Evolutionary conservation across 1,284 basidiomycete genomes (phyloP).

Genomic region (Grifola frondosa): DNA sequence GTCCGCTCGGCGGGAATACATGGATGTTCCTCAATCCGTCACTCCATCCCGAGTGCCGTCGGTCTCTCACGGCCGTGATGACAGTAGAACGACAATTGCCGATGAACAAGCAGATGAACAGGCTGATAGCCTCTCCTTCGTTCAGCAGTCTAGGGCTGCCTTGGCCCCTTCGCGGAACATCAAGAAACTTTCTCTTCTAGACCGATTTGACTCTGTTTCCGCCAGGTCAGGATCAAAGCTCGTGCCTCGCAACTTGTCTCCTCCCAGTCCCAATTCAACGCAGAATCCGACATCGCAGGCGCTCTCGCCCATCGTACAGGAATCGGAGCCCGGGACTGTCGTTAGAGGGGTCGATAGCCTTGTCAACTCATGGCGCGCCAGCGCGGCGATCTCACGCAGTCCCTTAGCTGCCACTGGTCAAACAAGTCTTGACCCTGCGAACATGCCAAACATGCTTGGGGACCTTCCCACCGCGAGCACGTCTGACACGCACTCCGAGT

Average conservation of each 20-base stretch:
- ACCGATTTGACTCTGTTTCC: constrained; percentile 52
- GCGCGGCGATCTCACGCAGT: constrained; percentile 46
- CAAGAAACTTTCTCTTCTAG: constrained; percentile 65
- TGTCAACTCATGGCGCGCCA: constrained; percentile 65
- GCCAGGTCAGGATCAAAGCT: constrained; percentile 33
- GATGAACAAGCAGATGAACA: constrained; percentile 47
- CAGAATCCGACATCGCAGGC: constrained; percentile 24
- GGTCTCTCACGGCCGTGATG: constrained; percentile 49
- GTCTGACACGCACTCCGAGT: constrained; percentile 34
- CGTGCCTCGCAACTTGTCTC: constrained; percentile 23
- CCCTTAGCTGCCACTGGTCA: constrained; percentile 53
- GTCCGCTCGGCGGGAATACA: constrained; percentile 44
- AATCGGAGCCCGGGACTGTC: constrained; percentile 51
- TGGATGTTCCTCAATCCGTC: constrained; percentile 43
- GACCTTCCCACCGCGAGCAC: constrained; percentile 36
- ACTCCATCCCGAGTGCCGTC: constrained; percentile 41
- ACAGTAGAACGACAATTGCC: constrained; percentile 50
- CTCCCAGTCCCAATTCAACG: constrained; percentile 27
- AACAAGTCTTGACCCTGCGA: constrained; percentile 50
- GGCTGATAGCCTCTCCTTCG: constrained; percentile 29
- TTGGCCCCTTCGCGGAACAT: constrained; percentile 49
- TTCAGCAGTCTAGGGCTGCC: constrained; percentile 19
- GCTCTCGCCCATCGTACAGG: constrained; percentile 62
- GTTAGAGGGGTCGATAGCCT: constrained; percentile 50
- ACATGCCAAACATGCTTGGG: constrained; percentile 47